phyloP scores from a whole-genome alignment of 208 protist species.

The Lotmaria passim region DNA sequence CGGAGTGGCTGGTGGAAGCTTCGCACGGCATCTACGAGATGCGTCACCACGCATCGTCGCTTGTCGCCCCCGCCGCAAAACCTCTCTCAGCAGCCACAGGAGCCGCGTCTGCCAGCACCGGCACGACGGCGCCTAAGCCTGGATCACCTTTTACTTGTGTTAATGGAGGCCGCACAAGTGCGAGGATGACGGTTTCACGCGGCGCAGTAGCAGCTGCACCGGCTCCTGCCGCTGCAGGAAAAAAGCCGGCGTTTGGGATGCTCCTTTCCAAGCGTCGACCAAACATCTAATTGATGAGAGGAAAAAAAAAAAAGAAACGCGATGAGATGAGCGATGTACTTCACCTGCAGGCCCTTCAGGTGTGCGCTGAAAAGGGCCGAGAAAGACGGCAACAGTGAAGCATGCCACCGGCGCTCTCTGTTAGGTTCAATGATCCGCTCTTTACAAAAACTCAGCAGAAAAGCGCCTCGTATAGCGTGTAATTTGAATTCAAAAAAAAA shows the following conservation, averaged over 20 bases:
- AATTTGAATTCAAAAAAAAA: neutral
- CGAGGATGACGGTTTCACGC: neutral
- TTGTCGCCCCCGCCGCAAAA: neutral
- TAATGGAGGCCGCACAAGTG: neutral
- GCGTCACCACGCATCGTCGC: constrained; percentile 14
- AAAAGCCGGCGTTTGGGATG: constrained; percentile 19
- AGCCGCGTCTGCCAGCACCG: neutral
- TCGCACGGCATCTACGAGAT: constrained; percentile 72
- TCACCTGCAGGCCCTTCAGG: no score
- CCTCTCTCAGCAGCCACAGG: neutral
- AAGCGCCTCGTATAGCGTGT: no score
- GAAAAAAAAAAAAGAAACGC: neutral
- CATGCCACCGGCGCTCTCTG: no score
- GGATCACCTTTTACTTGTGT: no score
- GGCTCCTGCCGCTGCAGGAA: constrained; percentile 9
- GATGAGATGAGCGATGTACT: neutral
- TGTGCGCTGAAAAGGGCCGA: no score
- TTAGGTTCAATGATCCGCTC: no score
- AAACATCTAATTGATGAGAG: constrained; percentile 25
- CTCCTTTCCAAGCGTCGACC: constrained; percentile 30
- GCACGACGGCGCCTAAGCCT: no score
- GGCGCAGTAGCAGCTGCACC: neutral
- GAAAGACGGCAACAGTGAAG: no score
- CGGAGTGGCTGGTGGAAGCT: constrained; percentile 95
- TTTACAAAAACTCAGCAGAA: no score